Evolutionary conservation across 106 monocot species (phyloP).

Genomic region (Allium cepa): DNA sequence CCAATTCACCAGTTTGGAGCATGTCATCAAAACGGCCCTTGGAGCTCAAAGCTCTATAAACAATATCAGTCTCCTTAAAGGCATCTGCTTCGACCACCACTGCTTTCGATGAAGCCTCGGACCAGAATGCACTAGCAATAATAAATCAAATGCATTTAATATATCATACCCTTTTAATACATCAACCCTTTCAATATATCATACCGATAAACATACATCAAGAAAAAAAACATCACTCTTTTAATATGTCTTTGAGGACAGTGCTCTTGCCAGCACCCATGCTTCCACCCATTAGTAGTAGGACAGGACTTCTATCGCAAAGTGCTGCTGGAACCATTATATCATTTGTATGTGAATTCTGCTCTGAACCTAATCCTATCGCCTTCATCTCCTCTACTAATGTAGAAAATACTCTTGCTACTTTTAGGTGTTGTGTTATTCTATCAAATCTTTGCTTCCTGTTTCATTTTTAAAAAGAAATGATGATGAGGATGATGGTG

Average conservation of each 20-base stretch:
- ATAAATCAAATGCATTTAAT: background rate
- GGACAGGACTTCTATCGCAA: constrained; percentile 75
- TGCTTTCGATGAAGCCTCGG: constrained; percentile 36
- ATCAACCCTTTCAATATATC: background rate
- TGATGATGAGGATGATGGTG: too few species aligned
- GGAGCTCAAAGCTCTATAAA: constrained; percentile 82
- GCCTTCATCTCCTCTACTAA: constrained; percentile 89
- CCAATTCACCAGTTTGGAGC: constrained; percentile 91
- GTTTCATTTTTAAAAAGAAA: background rate
- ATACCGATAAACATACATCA: too few species aligned
- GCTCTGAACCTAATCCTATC: constrained; percentile 34
- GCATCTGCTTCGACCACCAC: constrained; percentile 94
- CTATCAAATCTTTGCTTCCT: constrained; percentile 84
- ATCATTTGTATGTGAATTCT: constrained; percentile 25
- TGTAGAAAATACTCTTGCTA: constrained; percentile 72
- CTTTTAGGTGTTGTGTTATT: constrained; percentile 63
- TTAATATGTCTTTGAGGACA: constrained; percentile 73
- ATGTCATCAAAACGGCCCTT: constrained; percentile 82
- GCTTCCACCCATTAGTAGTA: constrained; percentile 91
- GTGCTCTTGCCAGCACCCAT: constrained; percentile 99
- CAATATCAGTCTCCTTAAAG: constrained; percentile 89
- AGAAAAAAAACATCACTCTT: constrained; percentile 32
- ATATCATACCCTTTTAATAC: background rate
- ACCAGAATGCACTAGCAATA: constrained; percentile 72
- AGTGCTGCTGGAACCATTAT: constrained; percentile 83